These are phyloP conservation scores for Prosopis cineraria DNA, from an alignment of 306 rosid species.

Conservation along the genomic window DNA sequence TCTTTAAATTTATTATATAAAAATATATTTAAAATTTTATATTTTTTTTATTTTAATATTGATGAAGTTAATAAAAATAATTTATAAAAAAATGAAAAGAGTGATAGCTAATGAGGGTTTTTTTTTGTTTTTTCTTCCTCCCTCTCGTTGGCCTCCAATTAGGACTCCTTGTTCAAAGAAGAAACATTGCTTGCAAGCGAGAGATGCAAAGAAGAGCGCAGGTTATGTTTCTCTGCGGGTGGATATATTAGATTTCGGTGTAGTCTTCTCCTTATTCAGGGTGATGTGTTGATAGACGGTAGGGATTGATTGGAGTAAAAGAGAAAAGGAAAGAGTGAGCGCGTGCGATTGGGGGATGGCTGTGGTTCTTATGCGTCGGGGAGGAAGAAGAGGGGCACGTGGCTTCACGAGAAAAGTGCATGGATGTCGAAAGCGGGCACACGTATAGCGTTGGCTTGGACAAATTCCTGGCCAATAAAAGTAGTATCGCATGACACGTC, in stretches of 20 bases:
- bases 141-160: background rate
- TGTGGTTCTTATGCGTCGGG: background rate
- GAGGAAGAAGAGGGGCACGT: slow-evolving; percentile 25
- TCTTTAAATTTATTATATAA: too few species aligned
- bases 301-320: background rate
- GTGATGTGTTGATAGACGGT: background rate
- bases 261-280: background rate
- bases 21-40: too few species aligned
- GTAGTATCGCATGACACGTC: slow-evolving; percentile 25
- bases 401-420: slow-evolving; percentile 47
- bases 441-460: slow-evolving; percentile 21
- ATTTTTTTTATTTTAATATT: too few species aligned
- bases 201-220: background rate
- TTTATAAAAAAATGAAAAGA: too few species aligned
- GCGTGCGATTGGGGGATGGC: background rate
- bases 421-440: slow-evolving; percentile 41
- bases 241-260: background rate
- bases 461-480: slow-evolving; percentile 28
- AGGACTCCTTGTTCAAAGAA: too few species aligned
- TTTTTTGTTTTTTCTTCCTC: background rate
- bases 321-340: too few species aligned
- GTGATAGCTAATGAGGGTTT: background rate
- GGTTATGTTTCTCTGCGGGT: background rate
- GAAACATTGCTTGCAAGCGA: background rate
- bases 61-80: too few species aligned